Conservation (phyloP, 768 basidiomycete genomes). For the Filobasidium wieringae region DNA sequence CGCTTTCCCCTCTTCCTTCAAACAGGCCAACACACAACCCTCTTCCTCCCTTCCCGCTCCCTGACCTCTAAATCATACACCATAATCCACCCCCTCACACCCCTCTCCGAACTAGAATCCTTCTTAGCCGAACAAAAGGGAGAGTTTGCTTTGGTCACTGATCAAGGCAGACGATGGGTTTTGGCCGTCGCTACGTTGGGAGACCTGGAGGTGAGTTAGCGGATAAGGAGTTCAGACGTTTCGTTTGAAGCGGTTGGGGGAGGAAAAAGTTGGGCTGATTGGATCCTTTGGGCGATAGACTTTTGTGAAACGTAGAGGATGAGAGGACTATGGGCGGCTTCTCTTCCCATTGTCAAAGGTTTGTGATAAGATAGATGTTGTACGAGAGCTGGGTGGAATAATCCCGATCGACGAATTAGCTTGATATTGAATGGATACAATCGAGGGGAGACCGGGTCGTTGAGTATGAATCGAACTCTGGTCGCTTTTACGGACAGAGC, state of each 20-base stretch:
- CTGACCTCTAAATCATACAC: conserved; percentile 24
- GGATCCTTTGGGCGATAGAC: conserved; percentile 20
- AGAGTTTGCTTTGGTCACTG: conserved; percentile 53
- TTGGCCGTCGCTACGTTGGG: conserved; percentile 33
- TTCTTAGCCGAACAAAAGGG: conserved; percentile 46
- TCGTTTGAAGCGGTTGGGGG: neutral
- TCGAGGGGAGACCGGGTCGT: too few species aligned
- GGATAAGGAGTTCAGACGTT: neutral
- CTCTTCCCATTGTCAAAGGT: too few species aligned
- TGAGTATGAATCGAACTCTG: too few species aligned
- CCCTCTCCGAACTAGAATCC: conserved; percentile 65
- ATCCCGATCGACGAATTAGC: too few species aligned
- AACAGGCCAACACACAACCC: conserved; percentile 30
- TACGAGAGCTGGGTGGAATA: too few species aligned
- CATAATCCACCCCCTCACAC: conserved; percentile 66
- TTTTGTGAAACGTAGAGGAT: conserved; percentile 33
- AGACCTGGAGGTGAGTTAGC: conserved; percentile 34
- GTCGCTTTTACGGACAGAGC: too few species aligned
- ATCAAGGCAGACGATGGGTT: conserved; percentile 42
- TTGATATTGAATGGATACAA: too few species aligned
- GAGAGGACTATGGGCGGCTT: too few species aligned
- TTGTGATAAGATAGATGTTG: too few species aligned
- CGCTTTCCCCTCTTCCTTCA: neutral
- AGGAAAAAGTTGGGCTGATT: neutral
- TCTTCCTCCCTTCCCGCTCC: conserved; percentile 27